Evolutionary conservation across 2,329 filamentous ascomycete genomes (phyloP), one percentile per base, ranked within the genome.

Genomic region (Claviceps sp.): DNA sequence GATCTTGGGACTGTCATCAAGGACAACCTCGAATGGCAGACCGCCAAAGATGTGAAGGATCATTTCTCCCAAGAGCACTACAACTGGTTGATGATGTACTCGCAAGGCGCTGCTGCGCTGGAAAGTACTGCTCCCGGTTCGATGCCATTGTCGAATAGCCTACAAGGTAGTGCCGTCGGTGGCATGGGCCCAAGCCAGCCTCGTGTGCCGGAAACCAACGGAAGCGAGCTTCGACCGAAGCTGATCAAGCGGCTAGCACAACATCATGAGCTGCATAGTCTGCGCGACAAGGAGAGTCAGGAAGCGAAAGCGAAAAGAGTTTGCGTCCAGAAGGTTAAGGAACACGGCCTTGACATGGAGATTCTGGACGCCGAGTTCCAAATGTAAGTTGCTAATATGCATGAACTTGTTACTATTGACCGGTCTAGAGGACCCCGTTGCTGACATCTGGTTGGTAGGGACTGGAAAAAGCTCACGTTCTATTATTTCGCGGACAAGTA

Each of bases 31-130:
- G 87, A 89, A 56, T 89, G 89, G 77, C 84, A 89, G 58, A 81
- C 85, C 49, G 93, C 93, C 8, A 90, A 93, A 62, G 85, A 93
- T 47, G 72, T 89, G 58, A 95, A 96, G 66, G 88, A 94, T 60
- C 84, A 93, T 60, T 94, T 91, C 58, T 87, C 87, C 2, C 89
- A 96, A 65, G 89, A 97, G 65, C 93, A 98, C 66, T 96, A 95
- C 71, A 90, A 89, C 62, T 97, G 91, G 88, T 77, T 98, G 50
- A 95, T 97, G 86, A 93, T 97, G 87, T 98, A 96, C 67, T 95
- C 89, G 1, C 84, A 89, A 65, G 87, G 82, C 63, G 87, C 80
- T 7, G 78, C 75, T 22, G 77, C 75, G 22, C 75, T 82, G 52
- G 81, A 84, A 55, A 76, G 79, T 24, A 71, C 77, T 6, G 76